Conservation (phyloP, 306 rosid genomes). For the Quercus alba region DNA sequence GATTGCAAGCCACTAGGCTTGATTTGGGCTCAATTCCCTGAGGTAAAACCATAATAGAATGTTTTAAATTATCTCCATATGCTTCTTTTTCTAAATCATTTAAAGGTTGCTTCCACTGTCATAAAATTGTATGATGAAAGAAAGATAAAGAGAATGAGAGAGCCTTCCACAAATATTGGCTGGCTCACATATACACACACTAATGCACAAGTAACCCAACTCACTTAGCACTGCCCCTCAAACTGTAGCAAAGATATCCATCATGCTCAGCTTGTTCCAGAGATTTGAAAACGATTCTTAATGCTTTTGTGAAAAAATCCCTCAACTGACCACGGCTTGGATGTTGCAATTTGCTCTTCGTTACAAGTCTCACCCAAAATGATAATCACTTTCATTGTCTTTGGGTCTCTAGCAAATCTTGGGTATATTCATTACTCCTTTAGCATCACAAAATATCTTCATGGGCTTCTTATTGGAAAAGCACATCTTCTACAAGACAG, state of each 20-base stretch:
- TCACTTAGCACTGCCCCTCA: background rate
- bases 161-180: background rate
- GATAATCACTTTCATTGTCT: background rate
- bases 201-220: background rate
- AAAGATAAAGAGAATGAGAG: background rate
- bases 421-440: background rate
- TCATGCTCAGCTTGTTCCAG: background rate
- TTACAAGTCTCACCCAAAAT: background rate
- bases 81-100: background rate
- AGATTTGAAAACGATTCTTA: background rate
- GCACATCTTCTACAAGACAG: background rate
- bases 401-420: background rate
- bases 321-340: background rate
- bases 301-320: background rate
- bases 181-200: background rate
- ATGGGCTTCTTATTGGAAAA: background rate
- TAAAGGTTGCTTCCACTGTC: background rate
- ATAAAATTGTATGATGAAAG: background rate
- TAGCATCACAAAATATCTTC: background rate
- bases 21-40: constrained; percentile 93
- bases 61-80: background rate
- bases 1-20: constrained; percentile 98
- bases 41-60: constrained; percentile 41
- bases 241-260: background rate
- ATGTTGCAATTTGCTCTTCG: background rate